Evolutionary conservation across 495 filamentous ascomycete genomes (phyloP).

Genomic region (Hyaloscypha bicolor): DNA sequence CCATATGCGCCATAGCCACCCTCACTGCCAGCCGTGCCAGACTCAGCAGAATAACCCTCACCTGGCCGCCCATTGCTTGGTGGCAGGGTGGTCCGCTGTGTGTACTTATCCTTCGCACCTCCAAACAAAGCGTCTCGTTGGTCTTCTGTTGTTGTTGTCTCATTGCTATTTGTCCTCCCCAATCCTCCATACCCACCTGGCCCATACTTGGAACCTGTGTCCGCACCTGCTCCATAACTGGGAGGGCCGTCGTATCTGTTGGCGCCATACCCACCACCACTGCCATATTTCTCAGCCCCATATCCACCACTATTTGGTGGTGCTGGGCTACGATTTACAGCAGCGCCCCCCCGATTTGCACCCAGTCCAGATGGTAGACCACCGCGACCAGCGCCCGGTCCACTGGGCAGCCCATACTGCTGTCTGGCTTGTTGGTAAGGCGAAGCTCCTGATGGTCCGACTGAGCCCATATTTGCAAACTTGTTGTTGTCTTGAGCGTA

Average conservation of each 20-base stretch:
- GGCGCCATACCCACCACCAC: conserved; percentile 64
- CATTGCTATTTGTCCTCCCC: conserved; percentile 56
- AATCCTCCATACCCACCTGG: conserved; percentile 76
- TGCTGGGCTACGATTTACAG: conserved; percentile 20
- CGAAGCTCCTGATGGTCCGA: conserved; percentile 32
- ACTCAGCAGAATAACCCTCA: conserved; percentile 26
- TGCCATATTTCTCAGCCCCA: conserved; percentile 61
- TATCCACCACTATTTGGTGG: conserved; percentile 44
- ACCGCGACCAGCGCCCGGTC: conserved; percentile 17
- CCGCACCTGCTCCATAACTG: conserved; percentile 35
- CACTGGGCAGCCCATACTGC: conserved; percentile 25
- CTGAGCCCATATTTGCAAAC: conserved; percentile 44
- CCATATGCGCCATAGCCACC: conserved; percentile 62
- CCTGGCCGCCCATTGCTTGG: conserved; percentile 30
- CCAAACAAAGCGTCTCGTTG: conserved; percentile 68
- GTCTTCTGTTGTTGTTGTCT: conserved; percentile 50
- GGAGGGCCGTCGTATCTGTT: conserved; percentile 58
- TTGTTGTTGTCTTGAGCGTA: conserved; percentile 59
- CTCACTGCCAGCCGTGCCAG: conserved; percentile 42
- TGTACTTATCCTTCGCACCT: conserved; percentile 57
- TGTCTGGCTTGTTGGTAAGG: conserved; percentile 36
- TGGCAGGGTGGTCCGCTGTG: conserved; percentile 41
- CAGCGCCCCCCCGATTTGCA: conserved; percentile 30
- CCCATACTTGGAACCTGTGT: conserved; percentile 43
- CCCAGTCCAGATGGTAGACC: conserved; percentile 45